A percentile compares a stretch with the other conserved stretches of the same genome.
Conservation (phyloP, 176 grass and related monocot species). For the Triticum aestivum region IWGSC_CS_RefSeq_v2.1 NC_057801.1:555406636-555407135, state of each 20-base stretch:
- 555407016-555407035: neutral
- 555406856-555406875: constrained; percentile 21
- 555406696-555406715: neutral
- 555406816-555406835: neutral
- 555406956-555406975: neutral
- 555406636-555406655: neutral
- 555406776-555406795: neutral
- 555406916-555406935: neutral
- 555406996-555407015: constrained; percentile 1
- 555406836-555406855: constrained; percentile 19
- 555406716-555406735: neutral
- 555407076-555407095: constrained; percentile 19
- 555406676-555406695: neutral
- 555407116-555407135: constrained; percentile 7
- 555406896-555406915: neutral
- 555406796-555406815: neutral
- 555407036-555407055: neutral
- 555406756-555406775: neutral
- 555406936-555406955: neutral
- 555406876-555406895: neutral
- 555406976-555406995: neutral
- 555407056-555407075: neutral
- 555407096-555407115: constrained; percentile 39
- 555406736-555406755: neutral
- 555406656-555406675: neutral